Conservation (phyloP, 2,329 filamentous ascomycete species). For the Aspergillus persii region DNA sequence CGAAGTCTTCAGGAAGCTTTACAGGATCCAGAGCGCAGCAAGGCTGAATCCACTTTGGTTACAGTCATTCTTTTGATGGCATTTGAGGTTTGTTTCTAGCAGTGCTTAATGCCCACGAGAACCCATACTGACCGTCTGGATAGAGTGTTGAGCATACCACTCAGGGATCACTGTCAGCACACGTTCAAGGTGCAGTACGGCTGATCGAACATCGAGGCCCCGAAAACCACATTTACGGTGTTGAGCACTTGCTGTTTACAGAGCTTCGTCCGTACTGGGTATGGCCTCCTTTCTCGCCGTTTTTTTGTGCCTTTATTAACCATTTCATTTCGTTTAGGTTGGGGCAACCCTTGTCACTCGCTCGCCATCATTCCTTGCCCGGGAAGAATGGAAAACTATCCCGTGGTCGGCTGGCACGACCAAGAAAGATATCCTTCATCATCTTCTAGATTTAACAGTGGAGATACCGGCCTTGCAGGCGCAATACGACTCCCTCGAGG, state of each 20-base stretch:
- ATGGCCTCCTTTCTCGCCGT: conserved; percentile 5
- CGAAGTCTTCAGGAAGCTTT: conserved; percentile 38
- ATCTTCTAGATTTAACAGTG: conserved; percentile 36
- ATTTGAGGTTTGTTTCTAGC: conserved; percentile 30
- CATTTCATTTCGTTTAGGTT: conserved; percentile 21
- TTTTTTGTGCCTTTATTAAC: not conserved
- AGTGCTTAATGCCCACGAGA: not conserved
- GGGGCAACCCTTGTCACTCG: conserved; percentile 31
- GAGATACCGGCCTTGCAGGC: conserved; percentile 33
- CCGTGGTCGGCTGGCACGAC: conserved; percentile 39
- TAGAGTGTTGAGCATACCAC: conserved; percentile 39
- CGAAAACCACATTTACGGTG: conserved; percentile 39
- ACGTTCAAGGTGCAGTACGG: conserved; percentile 35
- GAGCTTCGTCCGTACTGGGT: conserved; percentile 42
- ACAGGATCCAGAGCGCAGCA: conserved; percentile 34
- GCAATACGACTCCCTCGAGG: conserved; percentile 31
- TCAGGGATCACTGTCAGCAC: conserved; percentile 30
- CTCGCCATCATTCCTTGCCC: conserved; percentile 35
- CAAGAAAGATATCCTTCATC: conserved; percentile 37
- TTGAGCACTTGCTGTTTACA: conserved; percentile 39
- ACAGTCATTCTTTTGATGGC: conserved; percentile 39
- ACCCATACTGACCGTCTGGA: conserved; percentile 2
- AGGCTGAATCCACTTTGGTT: conserved; percentile 38
- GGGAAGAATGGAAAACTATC: conserved; percentile 39
- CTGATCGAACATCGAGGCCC: conserved; percentile 40